phyloP scores from a whole-genome alignment of 2,329 filamentous ascomycete species.

The Madurella fahalii region DNA sequence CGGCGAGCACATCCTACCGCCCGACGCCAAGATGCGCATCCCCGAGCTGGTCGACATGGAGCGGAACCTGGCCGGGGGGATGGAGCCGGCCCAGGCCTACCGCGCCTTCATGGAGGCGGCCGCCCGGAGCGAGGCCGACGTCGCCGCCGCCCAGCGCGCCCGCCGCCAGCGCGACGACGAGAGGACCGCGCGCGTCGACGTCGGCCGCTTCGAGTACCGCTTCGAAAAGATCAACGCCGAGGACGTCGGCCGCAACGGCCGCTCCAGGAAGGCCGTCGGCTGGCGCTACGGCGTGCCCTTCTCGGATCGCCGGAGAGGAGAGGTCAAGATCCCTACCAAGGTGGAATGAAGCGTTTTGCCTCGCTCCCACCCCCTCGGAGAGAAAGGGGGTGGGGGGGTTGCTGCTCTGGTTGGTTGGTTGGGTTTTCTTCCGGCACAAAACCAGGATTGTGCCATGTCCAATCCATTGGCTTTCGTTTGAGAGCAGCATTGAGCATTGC shows the following conservation, averaged over 20 bases:
- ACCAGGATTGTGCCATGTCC: background rate
- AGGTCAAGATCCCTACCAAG: slow-evolving; percentile 63
- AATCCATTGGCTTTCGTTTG: too few species aligned
- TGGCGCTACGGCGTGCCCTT: slow-evolving; percentile 62
- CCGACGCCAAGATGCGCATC: slow-evolving; percentile 59
- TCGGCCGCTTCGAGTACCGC: slow-evolving; percentile 58
- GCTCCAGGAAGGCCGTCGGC: slow-evolving; percentile 49
- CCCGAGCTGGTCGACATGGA: slow-evolving; percentile 58
- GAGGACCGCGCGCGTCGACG: slow-evolving; percentile 43
- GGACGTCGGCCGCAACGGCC: slow-evolving; percentile 51
- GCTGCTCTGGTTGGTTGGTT: background rate
- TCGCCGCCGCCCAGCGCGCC: slow-evolving; percentile 33
- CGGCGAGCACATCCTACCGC: slow-evolving; percentile 54
- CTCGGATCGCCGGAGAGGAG: slow-evolving; percentile 59
- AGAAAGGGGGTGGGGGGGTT: too few species aligned
- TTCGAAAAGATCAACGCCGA: slow-evolving; percentile 58
- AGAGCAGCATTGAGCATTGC: slow-evolving; percentile 13
- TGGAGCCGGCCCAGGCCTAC: slow-evolving; percentile 35
- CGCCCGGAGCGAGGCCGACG: slow-evolving; percentile 40
- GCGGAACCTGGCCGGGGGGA: slow-evolving; percentile 40
- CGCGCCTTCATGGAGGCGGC: slow-evolving; percentile 37
- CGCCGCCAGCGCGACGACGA: slow-evolving; percentile 36
- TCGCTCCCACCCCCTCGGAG: too few species aligned
- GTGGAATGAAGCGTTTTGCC: slow-evolving; percentile 42
- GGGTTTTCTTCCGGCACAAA: too few species aligned